Percentiles rank a stretch among this genome's conserved stretches.
Evolutionary conservation across 2,329 filamentous ascomycete species (phyloP).

Genomic region (Lasiodiplodia citricola): DNA sequence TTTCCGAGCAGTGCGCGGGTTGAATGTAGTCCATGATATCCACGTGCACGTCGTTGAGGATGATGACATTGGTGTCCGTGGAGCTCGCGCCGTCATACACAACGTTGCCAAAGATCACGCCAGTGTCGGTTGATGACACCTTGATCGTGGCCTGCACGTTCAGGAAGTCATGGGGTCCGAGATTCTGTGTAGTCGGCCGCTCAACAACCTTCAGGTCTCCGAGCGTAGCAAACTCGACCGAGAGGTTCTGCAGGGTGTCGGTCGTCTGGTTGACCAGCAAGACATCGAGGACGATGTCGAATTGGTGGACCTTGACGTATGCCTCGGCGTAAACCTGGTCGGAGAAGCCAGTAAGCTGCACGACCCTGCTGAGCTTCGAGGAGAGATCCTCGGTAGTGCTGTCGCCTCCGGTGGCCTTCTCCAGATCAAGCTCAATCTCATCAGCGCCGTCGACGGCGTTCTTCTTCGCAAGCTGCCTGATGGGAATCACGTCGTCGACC

Average conservation of each 20-base stretch:
- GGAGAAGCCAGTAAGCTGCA: constrained; percentile 97
- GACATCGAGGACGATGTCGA: constrained; percentile 96
- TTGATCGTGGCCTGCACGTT: constrained; percentile 99
- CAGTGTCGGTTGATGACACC: constrained; percentile 94
- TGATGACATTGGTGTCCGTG: constrained; percentile 94
- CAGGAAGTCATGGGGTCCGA: constrained; percentile 94
- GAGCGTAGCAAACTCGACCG: constrained; percentile 97
- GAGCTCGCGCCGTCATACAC: constrained; percentile 94
- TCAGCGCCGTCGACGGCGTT: constrained; percentile 81
- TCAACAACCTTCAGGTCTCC: constrained; percentile 98
- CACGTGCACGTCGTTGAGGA: constrained; percentile 96
- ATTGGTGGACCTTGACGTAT: constrained; percentile 98
- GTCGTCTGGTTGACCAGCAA: constrained; percentile 96
- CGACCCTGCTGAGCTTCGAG: constrained; percentile 93
- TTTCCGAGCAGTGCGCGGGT: constrained; percentile 93
- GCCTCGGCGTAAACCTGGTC: constrained; percentile 99
- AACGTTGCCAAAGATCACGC: constrained; percentile 98
- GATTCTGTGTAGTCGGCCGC: constrained; percentile 92
- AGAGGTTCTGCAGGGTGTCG: constrained; percentile 94
- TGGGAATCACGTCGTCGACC: constrained; percentile 91
- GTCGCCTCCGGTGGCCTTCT: constrained; percentile 93
- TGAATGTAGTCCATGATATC: constrained; percentile 99
- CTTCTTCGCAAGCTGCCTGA: constrained; percentile 93
- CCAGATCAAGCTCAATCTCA: constrained; percentile 86
- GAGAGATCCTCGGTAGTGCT: constrained; percentile 81